phyloP scores from a whole-genome alignment of 1,139 yeast genomes.

The Pichia sp. region DNA sequence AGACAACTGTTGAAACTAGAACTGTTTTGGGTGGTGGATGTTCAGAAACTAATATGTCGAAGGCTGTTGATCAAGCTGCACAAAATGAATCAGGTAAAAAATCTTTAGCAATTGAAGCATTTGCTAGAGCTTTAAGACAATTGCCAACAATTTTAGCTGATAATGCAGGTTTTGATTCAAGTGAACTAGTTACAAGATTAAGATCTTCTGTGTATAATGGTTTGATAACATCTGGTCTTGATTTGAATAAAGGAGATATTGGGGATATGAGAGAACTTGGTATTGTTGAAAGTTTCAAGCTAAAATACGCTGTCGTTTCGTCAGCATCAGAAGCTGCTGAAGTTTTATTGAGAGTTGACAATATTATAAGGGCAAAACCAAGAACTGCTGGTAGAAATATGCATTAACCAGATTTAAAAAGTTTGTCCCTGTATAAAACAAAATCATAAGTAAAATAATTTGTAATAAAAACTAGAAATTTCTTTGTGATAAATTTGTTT shows the following conservation, averaged over 20 bases:
- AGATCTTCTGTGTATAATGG: conserved; percentile 93
- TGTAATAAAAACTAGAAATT: background rate
- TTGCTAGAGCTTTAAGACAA: conserved; percentile 90
- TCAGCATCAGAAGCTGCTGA: conserved; percentile 98
- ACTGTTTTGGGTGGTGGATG: conserved; percentile 98
- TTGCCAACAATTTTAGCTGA: conserved; percentile 93
- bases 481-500: background rate
- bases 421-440: background rate
- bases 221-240: conserved; percentile 84
- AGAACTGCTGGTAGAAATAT: conserved; percentile 85
- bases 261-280: conserved; percentile 96
- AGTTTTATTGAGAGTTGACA: conserved; percentile 88
- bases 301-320: conserved; percentile 91
- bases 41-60: conserved; percentile 96
- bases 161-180: conserved; percentile 94
- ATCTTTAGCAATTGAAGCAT: conserved; percentile 89
- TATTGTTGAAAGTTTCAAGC: conserved; percentile 83
- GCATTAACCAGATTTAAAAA: conserved; percentile 3
- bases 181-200: conserved; percentile 84
- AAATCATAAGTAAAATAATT: background rate
- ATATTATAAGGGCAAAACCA: conserved; percentile 93
- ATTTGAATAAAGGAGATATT: conserved; percentile 72
- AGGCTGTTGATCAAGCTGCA: conserved; percentile 93
- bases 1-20: conserved; percentile 90
- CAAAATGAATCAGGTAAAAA: conserved; percentile 92